These are phyloP conservation scores for Ogataea trehalophila DNA, from an alignment of 805 yeast genomes.

Conservation along the genomic window DNA sequence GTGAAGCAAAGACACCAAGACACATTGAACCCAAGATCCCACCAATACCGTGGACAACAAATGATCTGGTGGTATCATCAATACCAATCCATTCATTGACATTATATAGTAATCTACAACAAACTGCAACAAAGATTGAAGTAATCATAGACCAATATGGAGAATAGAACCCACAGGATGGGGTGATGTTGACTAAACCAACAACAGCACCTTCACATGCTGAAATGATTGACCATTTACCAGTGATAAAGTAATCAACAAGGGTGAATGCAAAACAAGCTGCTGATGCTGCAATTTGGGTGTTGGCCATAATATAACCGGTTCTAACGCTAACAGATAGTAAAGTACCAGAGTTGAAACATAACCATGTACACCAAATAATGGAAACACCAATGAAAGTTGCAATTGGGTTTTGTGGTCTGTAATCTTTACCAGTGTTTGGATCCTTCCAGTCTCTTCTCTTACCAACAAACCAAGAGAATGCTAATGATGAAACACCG, in stretches of 20 bases:
- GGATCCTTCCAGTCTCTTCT: constrained; percentile 31
- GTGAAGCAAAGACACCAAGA: constrained; percentile 42
- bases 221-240: constrained; percentile 37
- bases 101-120: constrained; percentile 33
- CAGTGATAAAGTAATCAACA: constrained; percentile 37
- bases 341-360: constrained; percentile 44
- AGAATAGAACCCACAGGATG: constrained; percentile 41
- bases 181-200: constrained; percentile 44
- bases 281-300: constrained; percentile 46
- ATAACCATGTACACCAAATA: constrained; percentile 45
- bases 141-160: constrained; percentile 44
- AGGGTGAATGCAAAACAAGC: constrained; percentile 42
- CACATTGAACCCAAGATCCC: constrained; percentile 41
- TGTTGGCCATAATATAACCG: constrained; percentile 43
- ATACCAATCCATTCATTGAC: constrained; percentile 38
- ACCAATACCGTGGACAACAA: constrained; percentile 43
- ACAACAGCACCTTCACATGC: constrained; percentile 44
- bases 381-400: constrained; percentile 41
- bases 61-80: constrained; percentile 43
- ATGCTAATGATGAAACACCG: constrained; percentile 39
- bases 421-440: constrained; percentile 24
- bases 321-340: constrained; percentile 37
- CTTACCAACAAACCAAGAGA: constrained; percentile 39
- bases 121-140: constrained; percentile 34
- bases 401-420: constrained; percentile 34